Base-by-base conservation (phyloP, 257 asterid species). In the Fraxinus cuspidata region DNA sequence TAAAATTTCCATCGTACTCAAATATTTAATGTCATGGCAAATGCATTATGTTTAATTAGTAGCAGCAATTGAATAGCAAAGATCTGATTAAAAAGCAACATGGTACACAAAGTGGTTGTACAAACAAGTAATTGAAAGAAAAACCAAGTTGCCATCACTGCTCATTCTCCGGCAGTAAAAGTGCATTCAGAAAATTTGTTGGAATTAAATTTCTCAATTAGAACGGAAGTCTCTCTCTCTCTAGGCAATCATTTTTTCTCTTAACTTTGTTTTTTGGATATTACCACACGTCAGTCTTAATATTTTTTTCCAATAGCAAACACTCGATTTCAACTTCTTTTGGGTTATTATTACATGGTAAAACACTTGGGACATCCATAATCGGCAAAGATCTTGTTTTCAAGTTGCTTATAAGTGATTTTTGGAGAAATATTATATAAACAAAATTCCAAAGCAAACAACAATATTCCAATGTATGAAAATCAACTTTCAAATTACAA, bases 401-500 rank as follows among this genome's bases (percentile, higher is more conserved):
- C 53, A 29, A 32, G 5, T 35, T 40, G 47, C 53, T 40, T 37
- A 16, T 15, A 44, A 63, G 19, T 71, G 49, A 37, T 53, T 4
- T 37, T 13, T 3, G 13, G 27, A 35, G 12, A 71, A 72, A 75
- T 42, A 23, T 53, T 8, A 64, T 23, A 63, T 69, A 21, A 64
- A 68, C 60, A 66, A 51, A 40, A 25, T 77, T 71, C 70, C 77
- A 29, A 47, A 80, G 74, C 76, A 78, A 76, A 72, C 65, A 56
- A 21, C 12, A 56, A 15, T 56, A 6, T 56, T 7, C 27, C 27
- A 19, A 19, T n/a, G 65, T n/a, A 56, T 19, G 13, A n/a, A 56
- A 56, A 56, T 56, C 28, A 53, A 53, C 64, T 53, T 53, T 53
- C 64, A 53, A 19, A 19, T 19, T 19, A 53, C 12, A 53, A 53